These are phyloP conservation scores for Nannochloropsis gaditana DNA, from an alignment of 108 stramenopile species.

Conservation along the genomic window DNA sequence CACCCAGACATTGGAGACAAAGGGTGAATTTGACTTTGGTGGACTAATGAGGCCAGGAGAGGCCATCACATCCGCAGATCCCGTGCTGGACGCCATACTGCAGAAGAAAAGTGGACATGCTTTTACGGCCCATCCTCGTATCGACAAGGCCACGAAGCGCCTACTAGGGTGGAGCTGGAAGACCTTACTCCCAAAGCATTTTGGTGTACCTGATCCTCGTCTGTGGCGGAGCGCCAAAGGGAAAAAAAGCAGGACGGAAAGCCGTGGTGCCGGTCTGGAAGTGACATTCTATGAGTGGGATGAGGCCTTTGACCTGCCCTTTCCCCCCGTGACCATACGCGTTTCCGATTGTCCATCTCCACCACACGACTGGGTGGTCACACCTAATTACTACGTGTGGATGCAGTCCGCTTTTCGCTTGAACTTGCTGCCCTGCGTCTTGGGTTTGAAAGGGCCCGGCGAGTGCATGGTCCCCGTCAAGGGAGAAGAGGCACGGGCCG, in stretches of 20 bases:
- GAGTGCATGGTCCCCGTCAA: background rate
- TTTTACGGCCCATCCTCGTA: background rate
- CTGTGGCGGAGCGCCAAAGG: background rate
- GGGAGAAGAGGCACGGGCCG: background rate
- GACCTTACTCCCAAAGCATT: background rate
- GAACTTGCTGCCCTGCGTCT: slow-evolving; percentile 3
- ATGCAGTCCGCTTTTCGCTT: background rate
- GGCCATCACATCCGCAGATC: background rate
- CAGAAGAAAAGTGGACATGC: slow-evolving; percentile 15
- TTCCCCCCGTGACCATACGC: background rate
- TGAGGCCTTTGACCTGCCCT: background rate
- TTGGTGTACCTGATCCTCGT: background rate
- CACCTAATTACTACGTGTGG: slow-evolving; percentile 8
- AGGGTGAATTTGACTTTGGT: background rate
- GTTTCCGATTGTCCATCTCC: background rate
- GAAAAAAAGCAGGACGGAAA: too few relatives aligned
- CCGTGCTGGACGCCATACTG: background rate
- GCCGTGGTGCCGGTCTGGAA: background rate
- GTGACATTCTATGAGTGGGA: background rate
- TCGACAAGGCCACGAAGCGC: background rate
- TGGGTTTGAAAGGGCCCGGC: background rate
- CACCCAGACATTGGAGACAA: background rate
- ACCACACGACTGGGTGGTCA: background rate
- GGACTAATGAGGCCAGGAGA: background rate
- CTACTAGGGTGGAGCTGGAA: background rate